Evolutionary conservation across 495 filamentous ascomycete species (phyloP).

Genomic region (Bombardia bombarda): DNA sequence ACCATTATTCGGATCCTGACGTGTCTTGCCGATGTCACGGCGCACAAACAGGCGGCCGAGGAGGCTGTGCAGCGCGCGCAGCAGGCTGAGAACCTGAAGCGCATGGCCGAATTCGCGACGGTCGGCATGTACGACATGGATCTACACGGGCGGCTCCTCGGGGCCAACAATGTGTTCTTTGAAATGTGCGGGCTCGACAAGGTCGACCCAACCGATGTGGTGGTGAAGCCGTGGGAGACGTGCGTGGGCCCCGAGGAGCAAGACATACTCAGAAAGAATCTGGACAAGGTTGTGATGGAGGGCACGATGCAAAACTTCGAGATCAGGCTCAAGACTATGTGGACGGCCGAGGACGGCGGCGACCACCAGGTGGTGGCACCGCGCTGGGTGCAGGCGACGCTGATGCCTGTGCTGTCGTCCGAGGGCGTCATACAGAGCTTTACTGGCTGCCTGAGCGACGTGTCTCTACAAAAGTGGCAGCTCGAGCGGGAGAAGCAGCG

Average conservation of each 20-base stretch:
- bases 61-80: slow-evolving; percentile 36
- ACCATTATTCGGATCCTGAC: slow-evolving; percentile 31
- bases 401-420: slow-evolving; percentile 25
- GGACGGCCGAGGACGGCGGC: slow-evolving; percentile 21
- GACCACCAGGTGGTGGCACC: slow-evolving; percentile 22
- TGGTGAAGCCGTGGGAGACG: slow-evolving; percentile 28
- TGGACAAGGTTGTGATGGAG: slow-evolving; percentile 19
- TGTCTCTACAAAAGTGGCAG: slow-evolving; percentile 31
- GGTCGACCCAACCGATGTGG: slow-evolving; percentile 20
- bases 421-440: slow-evolving; percentile 26
- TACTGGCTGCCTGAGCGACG: slow-evolving; percentile 31
- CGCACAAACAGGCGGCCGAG: slow-evolving; percentile 32
- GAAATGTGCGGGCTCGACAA: slow-evolving; percentile 33
- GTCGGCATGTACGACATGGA: slow-evolving; percentile 43
- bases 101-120: slow-evolving; percentile 39
- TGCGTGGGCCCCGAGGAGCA: slow-evolving; percentile 26
- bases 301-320: slow-evolving; percentile 25
- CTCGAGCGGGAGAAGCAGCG: slow-evolving; percentile 28
- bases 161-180: slow-evolving; percentile 37
- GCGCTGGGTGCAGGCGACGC: slow-evolving; percentile 25
- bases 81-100: slow-evolving; percentile 39
- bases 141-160: slow-evolving; percentile 31
- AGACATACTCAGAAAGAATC: slow-evolving; percentile 14
- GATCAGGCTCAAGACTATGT: slow-evolving; percentile 25
- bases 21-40: slow-evolving; percentile 38